A percentile compares a stretch with the other conserved stretches of the same genome.
phyloP scores from a whole-genome alignment of 169 alveolate species.

The Plasmodium ovale region DNA sequence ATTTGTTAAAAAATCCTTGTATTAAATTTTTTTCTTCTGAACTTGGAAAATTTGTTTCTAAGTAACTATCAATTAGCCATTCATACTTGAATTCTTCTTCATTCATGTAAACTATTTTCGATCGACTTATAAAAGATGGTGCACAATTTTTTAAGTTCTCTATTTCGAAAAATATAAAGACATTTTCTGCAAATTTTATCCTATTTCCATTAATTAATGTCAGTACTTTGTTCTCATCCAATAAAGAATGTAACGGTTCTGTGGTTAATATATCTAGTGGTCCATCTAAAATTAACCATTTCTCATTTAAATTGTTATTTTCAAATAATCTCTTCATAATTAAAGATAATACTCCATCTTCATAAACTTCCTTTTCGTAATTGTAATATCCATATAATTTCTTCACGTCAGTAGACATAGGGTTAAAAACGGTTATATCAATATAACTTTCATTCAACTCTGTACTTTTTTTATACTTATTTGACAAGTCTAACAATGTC shows the following conservation, averaged over 20 bases:
- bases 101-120: slow-evolving; percentile 98
- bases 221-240: slow-evolving; percentile 97
- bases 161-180: slow-evolving; percentile 91
- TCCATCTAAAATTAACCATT: slow-evolving; percentile 99
- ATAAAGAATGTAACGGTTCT: slow-evolving; percentile 97
- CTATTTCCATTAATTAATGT: slow-evolving; percentile 98
- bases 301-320: slow-evolving; percentile 85
- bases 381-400: slow-evolving; percentile 71
- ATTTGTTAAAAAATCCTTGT: slow-evolving; percentile 74
- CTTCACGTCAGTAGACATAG: slow-evolving; percentile 66
- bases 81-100: slow-evolving; percentile 91
- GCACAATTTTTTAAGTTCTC: slow-evolving; percentile 97
- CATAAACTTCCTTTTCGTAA: slow-evolving; percentile 63
- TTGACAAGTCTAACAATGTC: slow-evolving; percentile 30
- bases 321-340: slow-evolving; percentile 62
- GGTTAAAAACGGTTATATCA: slow-evolving; percentile 72
- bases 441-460: slow-evolving; percentile 33
- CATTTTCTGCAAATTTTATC: slow-evolving; percentile 90
- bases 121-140: slow-evolving; percentile 97
- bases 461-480: slow-evolving; percentile 37
- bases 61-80: slow-evolving; percentile 69
- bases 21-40: slow-evolving; percentile 67
- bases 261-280: slow-evolving; percentile 99
- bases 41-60: slow-evolving; percentile 23
- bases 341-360: slow-evolving; percentile 69